These are phyloP conservation scores for Akanthomyces muscarius DNA, from an alignment of 2,329 filamentous ascomycete genomes.

Conservation along the genomic window DNA sequence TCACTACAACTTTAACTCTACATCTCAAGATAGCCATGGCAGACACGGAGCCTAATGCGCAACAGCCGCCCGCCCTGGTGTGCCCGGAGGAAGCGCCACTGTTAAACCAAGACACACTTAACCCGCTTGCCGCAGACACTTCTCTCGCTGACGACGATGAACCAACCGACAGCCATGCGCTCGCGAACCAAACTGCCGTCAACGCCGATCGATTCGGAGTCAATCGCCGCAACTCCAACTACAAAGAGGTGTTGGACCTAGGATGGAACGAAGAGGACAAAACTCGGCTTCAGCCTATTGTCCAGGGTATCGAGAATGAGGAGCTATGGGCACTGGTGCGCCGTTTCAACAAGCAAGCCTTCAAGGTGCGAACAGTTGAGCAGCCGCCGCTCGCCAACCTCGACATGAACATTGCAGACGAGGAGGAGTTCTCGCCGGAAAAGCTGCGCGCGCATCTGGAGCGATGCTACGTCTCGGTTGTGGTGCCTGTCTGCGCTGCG, in stretches of 20 bases:
- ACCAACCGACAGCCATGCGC: slow-evolving; percentile 35
- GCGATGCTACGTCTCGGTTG: slow-evolving; percentile 71
- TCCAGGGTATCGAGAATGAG: slow-evolving; percentile 67
- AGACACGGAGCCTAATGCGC: too few relatives aligned
- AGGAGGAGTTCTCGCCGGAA: slow-evolving; percentile 77
- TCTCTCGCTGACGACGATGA: neutral
- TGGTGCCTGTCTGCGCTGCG: slow-evolving; percentile 57
- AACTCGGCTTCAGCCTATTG: slow-evolving; percentile 53
- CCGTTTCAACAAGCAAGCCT: slow-evolving; percentile 69
- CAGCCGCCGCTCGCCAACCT: slow-evolving; percentile 56
- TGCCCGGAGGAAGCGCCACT: neutral
- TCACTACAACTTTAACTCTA: too few relatives aligned
- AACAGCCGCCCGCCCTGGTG: neutral
- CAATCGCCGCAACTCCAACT: slow-evolving; percentile 37
- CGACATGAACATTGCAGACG: slow-evolving; percentile 73
- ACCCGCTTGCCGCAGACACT: neutral
- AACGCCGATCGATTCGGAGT: slow-evolving; percentile 23
- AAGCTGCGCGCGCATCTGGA: slow-evolving; percentile 74
- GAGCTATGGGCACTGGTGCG: slow-evolving; percentile 69
- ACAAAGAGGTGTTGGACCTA: slow-evolving; percentile 57
- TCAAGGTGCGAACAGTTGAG: slow-evolving; percentile 63
- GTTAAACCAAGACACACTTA: neutral
- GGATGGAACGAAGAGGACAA: slow-evolving; percentile 62
- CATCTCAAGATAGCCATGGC: too few relatives aligned
- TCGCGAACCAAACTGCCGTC: slow-evolving; percentile 26